Evolutionary conservation across 2,329 filamentous ascomycete genomes (phyloP).

Genomic region (Leptographium flavum): DNA sequence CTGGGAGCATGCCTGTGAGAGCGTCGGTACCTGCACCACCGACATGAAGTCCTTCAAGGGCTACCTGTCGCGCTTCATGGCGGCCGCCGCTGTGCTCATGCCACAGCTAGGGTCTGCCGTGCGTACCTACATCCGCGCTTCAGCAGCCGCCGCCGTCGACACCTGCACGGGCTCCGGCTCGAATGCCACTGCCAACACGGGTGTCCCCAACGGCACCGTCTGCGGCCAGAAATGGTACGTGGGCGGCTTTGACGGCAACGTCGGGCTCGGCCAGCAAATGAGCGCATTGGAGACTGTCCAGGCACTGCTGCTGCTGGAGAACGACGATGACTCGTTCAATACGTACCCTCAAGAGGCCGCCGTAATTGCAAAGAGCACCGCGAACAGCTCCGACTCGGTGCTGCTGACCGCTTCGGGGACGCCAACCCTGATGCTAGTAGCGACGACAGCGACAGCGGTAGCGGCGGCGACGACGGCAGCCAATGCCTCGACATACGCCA

Average conservation of each 20-base stretch:
- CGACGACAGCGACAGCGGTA: background rate
- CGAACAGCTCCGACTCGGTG: background rate
- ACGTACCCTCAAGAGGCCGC: background rate
- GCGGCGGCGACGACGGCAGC: background rate
- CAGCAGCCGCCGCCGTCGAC: slow-evolving; percentile 39
- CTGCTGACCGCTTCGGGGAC: too few relatives aligned
- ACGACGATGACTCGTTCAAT: background rate
- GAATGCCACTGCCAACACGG: background rate
- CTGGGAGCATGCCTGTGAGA: slow-evolving; percentile 54
- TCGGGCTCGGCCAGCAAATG: slow-evolving; percentile 50
- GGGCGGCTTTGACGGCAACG: slow-evolving; percentile 37
- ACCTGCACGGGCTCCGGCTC: slow-evolving; percentile 39
- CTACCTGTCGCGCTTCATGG: slow-evolving; percentile 51
- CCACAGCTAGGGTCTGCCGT: slow-evolving; percentile 37
- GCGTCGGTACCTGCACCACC: slow-evolving; percentile 36
- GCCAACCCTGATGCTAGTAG: too few relatives aligned
- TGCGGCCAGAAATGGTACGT: slow-evolving; percentile 53
- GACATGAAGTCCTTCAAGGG: slow-evolving; percentile 58
- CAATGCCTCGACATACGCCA: too few relatives aligned
- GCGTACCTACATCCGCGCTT: slow-evolving; percentile 31
- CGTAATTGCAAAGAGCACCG: background rate
- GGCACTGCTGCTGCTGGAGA: slow-evolving; percentile 30
- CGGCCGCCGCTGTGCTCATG: slow-evolving; percentile 39
- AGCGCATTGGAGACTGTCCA: slow-evolving; percentile 49
- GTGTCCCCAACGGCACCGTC: slow-evolving; percentile 24